These are phyloP conservation scores for Thielaviopsis ethacetica DNA, from an alignment of 2,329 filamentous ascomycete species.

Conservation along the genomic window DNA sequence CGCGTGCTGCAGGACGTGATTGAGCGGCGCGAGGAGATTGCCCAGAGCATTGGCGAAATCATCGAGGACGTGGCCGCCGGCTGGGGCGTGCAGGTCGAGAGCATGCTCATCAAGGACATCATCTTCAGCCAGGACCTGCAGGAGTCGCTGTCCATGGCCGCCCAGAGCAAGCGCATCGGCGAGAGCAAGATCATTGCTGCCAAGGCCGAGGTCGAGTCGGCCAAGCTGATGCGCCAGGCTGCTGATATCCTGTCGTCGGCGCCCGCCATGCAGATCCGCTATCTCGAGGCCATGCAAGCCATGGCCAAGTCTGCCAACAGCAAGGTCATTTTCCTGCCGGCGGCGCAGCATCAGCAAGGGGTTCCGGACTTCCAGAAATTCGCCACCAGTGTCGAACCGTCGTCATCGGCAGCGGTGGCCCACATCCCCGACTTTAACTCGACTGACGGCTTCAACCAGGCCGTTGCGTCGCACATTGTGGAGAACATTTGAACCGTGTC, in stretches of 20 bases:
- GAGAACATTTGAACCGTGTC: conserved; percentile 55
- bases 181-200: conserved; percentile 97
- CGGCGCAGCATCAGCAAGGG: conserved; percentile 26
- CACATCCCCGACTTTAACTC: conserved; percentile 24
- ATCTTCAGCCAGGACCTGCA: conserved; percentile 93
- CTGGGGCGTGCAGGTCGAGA: conserved; percentile 94
- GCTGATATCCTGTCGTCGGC: conserved; percentile 85
- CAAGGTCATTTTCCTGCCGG: conserved; percentile 73
- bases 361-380: neutral
- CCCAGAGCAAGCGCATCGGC: conserved; percentile 94
- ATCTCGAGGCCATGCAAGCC: conserved; percentile 94
- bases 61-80: conserved; percentile 88
- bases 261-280: conserved; percentile 95
- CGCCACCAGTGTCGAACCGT: neutral
- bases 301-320: conserved; percentile 91
- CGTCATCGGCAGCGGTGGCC: neutral
- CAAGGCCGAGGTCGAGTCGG: conserved; percentile 88
- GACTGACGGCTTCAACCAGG: conserved; percentile 54
- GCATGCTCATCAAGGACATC: conserved; percentile 98
- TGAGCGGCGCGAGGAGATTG: conserved; percentile 93
- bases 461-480: conserved; percentile 65
- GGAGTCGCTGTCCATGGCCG: conserved; percentile 93
- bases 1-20: conserved; percentile 95
- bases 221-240: conserved; percentile 84
- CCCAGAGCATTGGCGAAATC: conserved; percentile 86